phyloP scores from a whole-genome alignment of 106 monocot genomes.

The Platanthera zijinensis region DNA sequence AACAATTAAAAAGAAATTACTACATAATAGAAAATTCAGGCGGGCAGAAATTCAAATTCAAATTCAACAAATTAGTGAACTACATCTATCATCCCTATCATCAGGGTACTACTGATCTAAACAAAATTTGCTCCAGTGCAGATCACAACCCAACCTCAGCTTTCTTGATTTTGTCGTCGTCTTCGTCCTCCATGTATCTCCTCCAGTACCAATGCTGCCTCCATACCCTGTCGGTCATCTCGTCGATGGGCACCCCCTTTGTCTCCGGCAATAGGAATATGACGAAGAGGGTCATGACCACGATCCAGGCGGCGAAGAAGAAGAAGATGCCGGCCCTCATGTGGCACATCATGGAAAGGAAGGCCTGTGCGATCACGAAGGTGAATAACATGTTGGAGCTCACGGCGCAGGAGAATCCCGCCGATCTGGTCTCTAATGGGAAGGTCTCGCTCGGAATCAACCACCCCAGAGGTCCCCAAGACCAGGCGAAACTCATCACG shows the following conservation, averaged over 20 bases:
- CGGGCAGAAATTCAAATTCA: too few species aligned
- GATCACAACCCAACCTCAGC: too few species aligned
- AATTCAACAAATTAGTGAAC: too few species aligned
- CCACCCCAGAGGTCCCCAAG: slow-evolving; percentile 31
- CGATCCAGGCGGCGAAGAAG: slow-evolving; percentile 26
- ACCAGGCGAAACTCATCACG: slow-evolving; percentile 29
- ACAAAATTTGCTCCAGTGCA: too few species aligned
- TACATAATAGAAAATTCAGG: too few species aligned
- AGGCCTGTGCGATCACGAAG: slow-evolving; percentile 27
- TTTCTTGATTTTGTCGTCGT: too few species aligned
- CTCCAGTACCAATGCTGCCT: slow-evolving; percentile 30
- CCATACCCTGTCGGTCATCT: slow-evolving; percentile 30
- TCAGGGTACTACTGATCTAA: too few species aligned
- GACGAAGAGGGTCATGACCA: slow-evolving; percentile 16
- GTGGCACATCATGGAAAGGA: slow-evolving; percentile 37
- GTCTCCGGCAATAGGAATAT: slow-evolving; percentile 27
- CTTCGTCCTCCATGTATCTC: slow-evolving; percentile 5
- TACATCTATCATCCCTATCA: too few species aligned
- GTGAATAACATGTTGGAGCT: slow-evolving; percentile 38
- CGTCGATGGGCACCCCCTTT: slow-evolving; percentile 28
- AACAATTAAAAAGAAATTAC: too few species aligned
- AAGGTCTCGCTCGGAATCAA: slow-evolving; percentile 33
- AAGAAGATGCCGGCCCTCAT: slow-evolving; percentile 27
- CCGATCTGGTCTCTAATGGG: slow-evolving; percentile 27
- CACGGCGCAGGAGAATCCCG: slow-evolving; percentile 23